Evolutionary conservation across 768 basidiomycete species (phyloP), one percentile per base, ranked within the genome.

Genomic region (Hemileccinum rubropunctum): DNA sequence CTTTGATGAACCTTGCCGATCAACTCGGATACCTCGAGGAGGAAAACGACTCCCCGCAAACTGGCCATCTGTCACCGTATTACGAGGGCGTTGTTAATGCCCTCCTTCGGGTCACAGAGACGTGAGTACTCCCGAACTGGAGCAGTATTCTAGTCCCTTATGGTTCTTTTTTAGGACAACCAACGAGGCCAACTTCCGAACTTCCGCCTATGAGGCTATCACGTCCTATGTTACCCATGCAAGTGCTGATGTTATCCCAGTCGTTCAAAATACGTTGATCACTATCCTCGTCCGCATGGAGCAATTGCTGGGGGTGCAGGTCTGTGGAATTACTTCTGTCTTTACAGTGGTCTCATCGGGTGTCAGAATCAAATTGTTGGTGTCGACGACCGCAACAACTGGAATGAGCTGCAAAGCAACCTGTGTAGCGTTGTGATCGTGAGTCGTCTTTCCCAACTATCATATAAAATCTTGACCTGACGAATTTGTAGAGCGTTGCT

Each of bases 331-430:
- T n/a, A 4, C 15, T 54, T 52, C 33, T 36, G 11, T 39, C 21
- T 21, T 27, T 26, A 30, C 18, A 1, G 17, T 37, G 18, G 5
- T 45, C 40, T 57, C 17, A 58, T 27, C 36, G 28, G 8, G 15
- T 43, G 20, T 53, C 33, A 95, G 83, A 91, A 89, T 67, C 95
- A 98, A 72, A 88, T 98, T 50, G 76, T 99, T 34, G 97, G 97
- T 38, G 76, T 85, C 15, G 97, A 99, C 69, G 97, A 99, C 64
- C 85, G 91, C 54, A 95, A 94, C 71, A 99, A 97, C 74, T 97
- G 95, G 94, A 97, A 97, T 63, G 95, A 99, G 66, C 77, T 99
- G 21, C 95, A 97, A 67, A 87, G 91, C 71, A 97, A 95, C 72
- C 79, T 98, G 59, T 97, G 94, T 67, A 84, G 87, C 57, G 89